Percentiles rank a stretch among this genome's conserved stretches.
Evolutionary conservation across 805 yeast species (phyloP).

Genomic region (Saccharomycopsis sp.): DNA sequence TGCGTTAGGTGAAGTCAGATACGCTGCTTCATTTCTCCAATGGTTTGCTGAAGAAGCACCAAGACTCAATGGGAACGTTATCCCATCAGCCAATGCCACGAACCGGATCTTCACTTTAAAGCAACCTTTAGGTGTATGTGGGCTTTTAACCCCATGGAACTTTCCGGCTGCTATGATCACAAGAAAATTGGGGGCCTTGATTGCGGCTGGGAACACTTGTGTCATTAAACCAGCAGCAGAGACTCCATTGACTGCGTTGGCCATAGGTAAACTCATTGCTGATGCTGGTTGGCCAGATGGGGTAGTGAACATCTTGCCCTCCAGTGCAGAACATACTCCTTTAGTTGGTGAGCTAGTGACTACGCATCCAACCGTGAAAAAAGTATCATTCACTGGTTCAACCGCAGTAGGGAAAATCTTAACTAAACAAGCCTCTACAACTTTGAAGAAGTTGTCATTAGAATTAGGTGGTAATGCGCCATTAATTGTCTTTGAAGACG

Average conservation of each 20-base stretch:
- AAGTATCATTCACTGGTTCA: conserved; percentile 74
- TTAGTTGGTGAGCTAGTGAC: conserved; percentile 51
- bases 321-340: conserved; percentile 33
- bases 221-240: conserved; percentile 73
- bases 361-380: conserved; percentile 48
- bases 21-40: conserved; percentile 63
- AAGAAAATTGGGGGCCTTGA: conserved; percentile 66
- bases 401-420: conserved; percentile 65
- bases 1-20: conserved; percentile 61
- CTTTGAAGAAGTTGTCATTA: conserved; percentile 63
- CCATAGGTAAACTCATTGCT: conserved; percentile 51
- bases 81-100: conserved; percentile 44
- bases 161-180: conserved; percentile 78
- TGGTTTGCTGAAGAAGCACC: conserved; percentile 84
- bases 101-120: conserved; percentile 50
- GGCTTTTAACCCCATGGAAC: conserved; percentile 79
- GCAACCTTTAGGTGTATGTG: conserved; percentile 80
- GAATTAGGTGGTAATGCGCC: conserved; percentile 85
- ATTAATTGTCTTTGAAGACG: conserved; percentile 67
- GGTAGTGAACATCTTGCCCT: conserved; percentile 53
- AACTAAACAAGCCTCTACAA: conserved; percentile 52
- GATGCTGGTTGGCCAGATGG: conserved; percentile 72
- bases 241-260: conserved; percentile 69
- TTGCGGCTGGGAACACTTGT: conserved; percentile 74
- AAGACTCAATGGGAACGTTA: conserved; percentile 57